These are phyloP conservation scores for Diaporthe helianthi DNA, from an alignment of 2,329 filamentous ascomycete genomes.

Conservation along the genomic window DNA sequence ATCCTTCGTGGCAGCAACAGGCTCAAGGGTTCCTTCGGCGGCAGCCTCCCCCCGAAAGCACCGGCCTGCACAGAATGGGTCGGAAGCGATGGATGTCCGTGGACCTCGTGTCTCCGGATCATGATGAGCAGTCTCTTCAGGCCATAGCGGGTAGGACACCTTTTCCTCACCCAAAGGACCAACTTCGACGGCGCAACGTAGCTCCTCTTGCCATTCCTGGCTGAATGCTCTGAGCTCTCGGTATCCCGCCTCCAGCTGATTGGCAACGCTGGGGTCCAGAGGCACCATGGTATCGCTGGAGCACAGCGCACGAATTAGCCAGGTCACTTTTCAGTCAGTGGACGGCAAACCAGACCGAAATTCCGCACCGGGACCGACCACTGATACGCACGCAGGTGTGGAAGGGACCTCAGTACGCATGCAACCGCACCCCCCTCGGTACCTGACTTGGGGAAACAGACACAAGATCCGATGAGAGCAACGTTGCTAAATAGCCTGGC, in stretches of 20 bases:
- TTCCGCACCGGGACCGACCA: neutral
- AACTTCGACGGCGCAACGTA: conserved; percentile 88
- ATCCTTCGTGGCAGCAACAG: conserved; percentile 44
- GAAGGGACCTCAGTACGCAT: neutral
- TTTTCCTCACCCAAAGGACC: conserved; percentile 92
- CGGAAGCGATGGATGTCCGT: conserved; percentile 53
- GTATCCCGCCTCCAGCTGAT: conserved; percentile 92
- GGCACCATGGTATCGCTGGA: conserved; percentile 84
- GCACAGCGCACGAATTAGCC: conserved; percentile 10
- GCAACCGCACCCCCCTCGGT: neutral
- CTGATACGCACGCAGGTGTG: neutral
- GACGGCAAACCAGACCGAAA: neutral
- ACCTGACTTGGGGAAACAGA: neutral
- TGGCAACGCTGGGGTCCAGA: conserved; percentile 83
- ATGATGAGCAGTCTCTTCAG: conserved; percentile 54
- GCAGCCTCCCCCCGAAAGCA: conserved; percentile 67
- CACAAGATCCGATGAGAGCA: neutral
- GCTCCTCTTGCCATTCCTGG: conserved; percentile 89
- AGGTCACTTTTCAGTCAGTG: neutral
- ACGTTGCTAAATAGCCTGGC: neutral
- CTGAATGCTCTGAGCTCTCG: conserved; percentile 86
- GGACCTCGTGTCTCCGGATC: neutral
- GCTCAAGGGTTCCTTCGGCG: conserved; percentile 57
- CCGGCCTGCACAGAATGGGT: conserved; percentile 65
- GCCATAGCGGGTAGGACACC: conserved; percentile 84